Conservation (phyloP, 2,329 filamentous ascomycete species). For the Aspergillus sp. region DNA sequence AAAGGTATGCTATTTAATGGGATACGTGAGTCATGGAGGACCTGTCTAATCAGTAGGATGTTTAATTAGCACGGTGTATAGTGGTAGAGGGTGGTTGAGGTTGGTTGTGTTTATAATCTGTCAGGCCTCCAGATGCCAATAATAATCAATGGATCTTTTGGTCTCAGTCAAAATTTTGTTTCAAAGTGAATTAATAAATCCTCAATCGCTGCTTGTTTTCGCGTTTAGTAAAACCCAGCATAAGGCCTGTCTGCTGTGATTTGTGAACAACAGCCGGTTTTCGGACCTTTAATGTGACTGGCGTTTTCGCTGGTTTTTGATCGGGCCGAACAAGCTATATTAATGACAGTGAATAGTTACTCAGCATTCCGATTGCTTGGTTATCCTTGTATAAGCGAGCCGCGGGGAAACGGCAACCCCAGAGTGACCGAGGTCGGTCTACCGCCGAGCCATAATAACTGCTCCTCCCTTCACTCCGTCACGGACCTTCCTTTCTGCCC, state of each 20-base stretch:
- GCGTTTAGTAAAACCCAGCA: no score
- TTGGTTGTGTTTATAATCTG: background rate
- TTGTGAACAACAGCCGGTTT: background rate
- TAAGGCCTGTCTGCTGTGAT: no score
- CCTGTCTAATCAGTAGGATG: background rate
- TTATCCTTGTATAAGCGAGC: slow-evolving; percentile 1
- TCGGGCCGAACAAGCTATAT: background rate
- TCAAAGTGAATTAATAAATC: no score
- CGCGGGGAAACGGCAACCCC: slow-evolving; percentile 17
- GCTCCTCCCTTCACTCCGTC: background rate
- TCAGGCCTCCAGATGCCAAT: background rate
- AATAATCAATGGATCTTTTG: background rate
- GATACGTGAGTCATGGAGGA: background rate
- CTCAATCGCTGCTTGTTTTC: no score
- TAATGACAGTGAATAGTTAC: background rate
- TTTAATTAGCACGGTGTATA: background rate
- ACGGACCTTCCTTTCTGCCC: background rate
- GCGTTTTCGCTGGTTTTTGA: background rate
- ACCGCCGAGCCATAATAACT: slow-evolving; percentile 3
- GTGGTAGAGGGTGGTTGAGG: background rate
- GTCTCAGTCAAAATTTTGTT: background rate
- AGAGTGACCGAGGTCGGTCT: slow-evolving; percentile 12
- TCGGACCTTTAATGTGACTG: background rate
- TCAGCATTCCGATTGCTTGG: background rate
- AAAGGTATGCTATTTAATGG: background rate